Evolutionary conservation across 192 early-diverging fungal species (phyloP).

Genomic region (Podila epicladia): DNA sequence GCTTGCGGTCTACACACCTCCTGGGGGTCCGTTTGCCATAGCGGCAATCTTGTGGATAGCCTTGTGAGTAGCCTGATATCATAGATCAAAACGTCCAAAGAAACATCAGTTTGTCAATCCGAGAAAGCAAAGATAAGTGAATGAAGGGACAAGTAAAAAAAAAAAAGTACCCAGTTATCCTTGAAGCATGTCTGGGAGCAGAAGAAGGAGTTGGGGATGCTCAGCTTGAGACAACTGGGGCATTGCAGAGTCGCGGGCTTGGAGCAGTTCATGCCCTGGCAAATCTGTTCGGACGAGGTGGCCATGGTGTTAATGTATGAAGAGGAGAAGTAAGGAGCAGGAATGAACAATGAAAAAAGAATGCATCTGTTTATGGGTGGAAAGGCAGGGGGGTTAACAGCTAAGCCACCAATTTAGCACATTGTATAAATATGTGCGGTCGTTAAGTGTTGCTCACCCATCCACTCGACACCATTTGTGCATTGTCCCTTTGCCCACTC

Average conservation of each 20-base stretch:
- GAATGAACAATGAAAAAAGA: conserved; percentile 1
- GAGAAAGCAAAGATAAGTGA: too few species aligned
- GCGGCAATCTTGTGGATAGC: conserved; percentile 46
- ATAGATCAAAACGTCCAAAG: too few species aligned
- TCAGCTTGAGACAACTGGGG: conserved; percentile 81
- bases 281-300: conserved; percentile 33
- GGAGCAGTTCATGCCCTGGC: conserved; percentile 62
- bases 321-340: background rate
- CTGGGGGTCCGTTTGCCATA: conserved; percentile 29
- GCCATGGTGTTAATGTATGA: conserved; percentile 4
- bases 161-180: conserved; percentile 65
- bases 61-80: conserved; percentile 31
- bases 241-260: conserved; percentile 80
- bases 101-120: too few species aligned
- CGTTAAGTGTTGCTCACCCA: background rate
- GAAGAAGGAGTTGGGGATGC: conserved; percentile 73
- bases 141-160: too few species aligned
- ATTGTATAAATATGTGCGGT: background rate
- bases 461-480: too few species aligned
- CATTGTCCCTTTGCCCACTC: too few species aligned
- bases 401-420: background rate
- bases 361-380: background rate
- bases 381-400: background rate
- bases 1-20: conserved; percentile 2
- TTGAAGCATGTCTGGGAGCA: conserved; percentile 87